Evolutionary conservation across 202 grass and related monocot genomes (phyloP).

Genomic region (Setaria viridis): DNA sequence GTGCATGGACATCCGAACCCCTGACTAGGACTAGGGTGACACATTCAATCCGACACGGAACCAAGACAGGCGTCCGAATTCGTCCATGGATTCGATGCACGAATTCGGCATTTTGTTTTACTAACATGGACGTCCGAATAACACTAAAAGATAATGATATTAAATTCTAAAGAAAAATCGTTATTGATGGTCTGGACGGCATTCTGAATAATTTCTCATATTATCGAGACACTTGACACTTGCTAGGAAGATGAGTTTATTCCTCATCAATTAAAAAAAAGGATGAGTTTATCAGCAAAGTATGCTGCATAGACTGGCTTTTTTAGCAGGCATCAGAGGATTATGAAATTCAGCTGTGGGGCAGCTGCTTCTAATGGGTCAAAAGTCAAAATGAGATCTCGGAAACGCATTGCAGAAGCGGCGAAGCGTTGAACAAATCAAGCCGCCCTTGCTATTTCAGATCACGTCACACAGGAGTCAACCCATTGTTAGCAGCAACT

Average conservation of each 20-base stretch:
- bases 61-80: no score
- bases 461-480: constrained; percentile 3
- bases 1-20: neutral
- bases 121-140: neutral
- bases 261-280: neutral
- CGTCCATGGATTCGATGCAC: no score
- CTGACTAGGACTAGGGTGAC: neutral
- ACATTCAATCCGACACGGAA: neutral
- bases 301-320: neutral
- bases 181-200: no score
- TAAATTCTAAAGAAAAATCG: neutral
- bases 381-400: constrained; percentile 2
- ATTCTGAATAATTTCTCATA: neutral
- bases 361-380: neutral
- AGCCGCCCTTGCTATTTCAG: neutral
- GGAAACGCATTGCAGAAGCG: neutral
- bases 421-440: neutral
- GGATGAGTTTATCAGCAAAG: neutral
- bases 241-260: neutral
- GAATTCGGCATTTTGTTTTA: no score
- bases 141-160: neutral
- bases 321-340: no score
- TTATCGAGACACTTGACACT: neutral
- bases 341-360: neutral
- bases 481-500: neutral